Percentiles rank a stretch among this genome's conserved stretches.
phyloP scores from a whole-genome alignment of 75 land plant genomes.

The Picea sitchensis region DNA sequence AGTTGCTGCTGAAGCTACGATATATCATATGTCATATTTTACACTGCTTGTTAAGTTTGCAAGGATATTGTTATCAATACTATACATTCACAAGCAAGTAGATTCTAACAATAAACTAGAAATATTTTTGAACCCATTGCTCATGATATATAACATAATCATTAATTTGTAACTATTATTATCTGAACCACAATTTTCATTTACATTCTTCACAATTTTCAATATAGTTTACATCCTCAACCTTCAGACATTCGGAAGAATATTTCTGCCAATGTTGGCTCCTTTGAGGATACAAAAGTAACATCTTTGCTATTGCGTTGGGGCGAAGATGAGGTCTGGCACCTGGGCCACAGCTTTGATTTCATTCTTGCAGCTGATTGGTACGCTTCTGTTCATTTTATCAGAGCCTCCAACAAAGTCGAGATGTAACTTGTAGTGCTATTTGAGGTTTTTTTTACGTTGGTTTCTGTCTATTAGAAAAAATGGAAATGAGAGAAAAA shows the following conservation, averaged over 20 bases:
- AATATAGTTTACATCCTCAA: constrained; percentile 18
- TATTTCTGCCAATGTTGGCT: constrained; percentile 27
- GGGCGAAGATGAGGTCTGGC: constrained; percentile 25
- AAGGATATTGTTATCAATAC: too few relatives aligned
- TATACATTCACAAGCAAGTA: too few relatives aligned
- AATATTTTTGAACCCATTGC: neutral
- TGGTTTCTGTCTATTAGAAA: neutral
- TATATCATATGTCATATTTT: too few relatives aligned
- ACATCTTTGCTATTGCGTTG: constrained; percentile 44
- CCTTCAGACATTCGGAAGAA: constrained; percentile 52
- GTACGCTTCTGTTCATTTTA: constrained; percentile 21
- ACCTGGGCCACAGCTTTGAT: constrained; percentile 30
- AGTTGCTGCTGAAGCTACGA: too few relatives aligned
- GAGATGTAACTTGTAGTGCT: neutral
- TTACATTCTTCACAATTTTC: neutral
- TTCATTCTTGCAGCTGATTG: constrained; percentile 69
- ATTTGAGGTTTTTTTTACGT: neutral
- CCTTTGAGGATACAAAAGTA: constrained; percentile 44
- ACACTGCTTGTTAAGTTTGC: too few relatives aligned
- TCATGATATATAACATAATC: neutral
- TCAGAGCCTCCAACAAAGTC: neutral
- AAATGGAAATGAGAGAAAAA: neutral
- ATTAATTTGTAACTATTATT: neutral
- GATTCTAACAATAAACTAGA: neutral
- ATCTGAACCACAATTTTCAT: neutral